phyloP scores from a whole-genome alignment of 768 basidiomycete genomes.

The Boletellus sp. region DNA sequence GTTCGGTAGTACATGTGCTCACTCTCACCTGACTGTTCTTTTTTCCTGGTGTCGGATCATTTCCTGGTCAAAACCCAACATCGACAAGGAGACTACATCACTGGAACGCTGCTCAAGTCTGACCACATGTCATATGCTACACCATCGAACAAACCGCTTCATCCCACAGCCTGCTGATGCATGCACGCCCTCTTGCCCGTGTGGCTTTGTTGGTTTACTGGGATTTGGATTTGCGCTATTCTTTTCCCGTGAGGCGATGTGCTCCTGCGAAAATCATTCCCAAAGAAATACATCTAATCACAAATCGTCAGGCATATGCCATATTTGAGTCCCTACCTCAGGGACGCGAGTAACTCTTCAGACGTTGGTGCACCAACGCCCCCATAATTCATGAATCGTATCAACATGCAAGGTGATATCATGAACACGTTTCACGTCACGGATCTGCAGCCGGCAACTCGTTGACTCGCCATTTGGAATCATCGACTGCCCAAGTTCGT shows the following conservation, averaged over 20 bases:
- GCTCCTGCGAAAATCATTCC: slow-evolving; percentile 27
- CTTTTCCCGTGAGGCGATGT: slow-evolving; percentile 68
- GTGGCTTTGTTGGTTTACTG: slow-evolving; percentile 1
- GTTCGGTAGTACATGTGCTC: slow-evolving; percentile 48
- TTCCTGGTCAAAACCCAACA: slow-evolving; percentile 59
- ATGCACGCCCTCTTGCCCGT: slow-evolving; percentile 20
- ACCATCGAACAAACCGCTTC: slow-evolving; percentile 41
- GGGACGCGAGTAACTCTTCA: slow-evolving; percentile 71
- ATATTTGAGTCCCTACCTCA: slow-evolving; percentile 49
- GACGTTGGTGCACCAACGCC: slow-evolving; percentile 54
- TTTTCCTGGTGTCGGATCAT: slow-evolving; percentile 61
- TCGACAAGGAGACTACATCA: slow-evolving; percentile 66
- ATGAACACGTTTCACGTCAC: background rate
- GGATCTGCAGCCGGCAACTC: too few species aligned
- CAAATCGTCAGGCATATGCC: slow-evolving; percentile 41
- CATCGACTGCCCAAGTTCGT: slow-evolving; percentile 54
- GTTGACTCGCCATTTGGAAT: slow-evolving; percentile 43
- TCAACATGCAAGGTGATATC: slow-evolving; percentile 43
- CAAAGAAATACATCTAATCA: slow-evolving; percentile 72
- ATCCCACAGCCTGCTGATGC: slow-evolving; percentile 66
- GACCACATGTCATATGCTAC: slow-evolving; percentile 60
- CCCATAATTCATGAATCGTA: slow-evolving; percentile 74
- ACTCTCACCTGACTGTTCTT: slow-evolving; percentile 61
- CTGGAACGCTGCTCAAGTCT: slow-evolving; percentile 65
- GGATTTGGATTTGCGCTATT: slow-evolving; percentile 58